Conservation (phyloP, 1,139 yeast species). For the Arxiozyma telluris region DNA sequence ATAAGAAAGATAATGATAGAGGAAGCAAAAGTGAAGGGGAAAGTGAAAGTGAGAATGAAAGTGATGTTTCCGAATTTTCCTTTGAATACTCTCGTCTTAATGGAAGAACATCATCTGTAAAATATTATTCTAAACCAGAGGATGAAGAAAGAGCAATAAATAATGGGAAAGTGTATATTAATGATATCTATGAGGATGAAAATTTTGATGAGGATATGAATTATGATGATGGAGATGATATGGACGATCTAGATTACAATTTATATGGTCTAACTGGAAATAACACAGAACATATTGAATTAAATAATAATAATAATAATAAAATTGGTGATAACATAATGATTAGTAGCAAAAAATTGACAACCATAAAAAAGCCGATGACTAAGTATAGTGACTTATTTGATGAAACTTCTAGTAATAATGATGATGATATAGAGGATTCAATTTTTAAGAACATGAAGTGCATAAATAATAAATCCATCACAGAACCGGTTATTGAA, state of each 20-base stretch:
- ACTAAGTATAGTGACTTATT: neutral
- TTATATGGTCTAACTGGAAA: neutral
- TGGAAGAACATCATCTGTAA: conserved; percentile 55
- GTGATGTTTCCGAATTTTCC: conserved; percentile 43
- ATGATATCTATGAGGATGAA: conserved; percentile 41
- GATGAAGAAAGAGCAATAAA: conserved; percentile 11
- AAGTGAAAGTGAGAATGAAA: conserved; percentile 11
- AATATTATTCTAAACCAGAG: conserved; percentile 40
- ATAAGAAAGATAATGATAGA: conserved; percentile 3
- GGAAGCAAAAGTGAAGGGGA: conserved; percentile 12
- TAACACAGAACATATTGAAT: neutral
- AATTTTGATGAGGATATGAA: conserved; percentile 46
- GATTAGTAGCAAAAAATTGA: neutral
- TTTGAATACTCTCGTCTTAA: conserved; percentile 46
- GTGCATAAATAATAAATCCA: neutral
- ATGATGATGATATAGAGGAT: neutral
- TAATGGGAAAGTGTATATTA: conserved; percentile 25
- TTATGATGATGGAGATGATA: conserved; percentile 32
- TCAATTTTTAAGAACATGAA: conserved; percentile 5
- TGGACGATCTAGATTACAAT: conserved; percentile 33
- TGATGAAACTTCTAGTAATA: conserved; percentile 32
- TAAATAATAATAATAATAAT: neutral
- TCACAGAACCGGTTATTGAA: neutral
- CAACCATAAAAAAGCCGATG: neutral
- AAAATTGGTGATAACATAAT: neutral